Evolutionary conservation across 176 grass and related monocot genomes (phyloP), one percentile per base, ranked within the genome.

Genomic region (Zoysia pacifica): DNA sequence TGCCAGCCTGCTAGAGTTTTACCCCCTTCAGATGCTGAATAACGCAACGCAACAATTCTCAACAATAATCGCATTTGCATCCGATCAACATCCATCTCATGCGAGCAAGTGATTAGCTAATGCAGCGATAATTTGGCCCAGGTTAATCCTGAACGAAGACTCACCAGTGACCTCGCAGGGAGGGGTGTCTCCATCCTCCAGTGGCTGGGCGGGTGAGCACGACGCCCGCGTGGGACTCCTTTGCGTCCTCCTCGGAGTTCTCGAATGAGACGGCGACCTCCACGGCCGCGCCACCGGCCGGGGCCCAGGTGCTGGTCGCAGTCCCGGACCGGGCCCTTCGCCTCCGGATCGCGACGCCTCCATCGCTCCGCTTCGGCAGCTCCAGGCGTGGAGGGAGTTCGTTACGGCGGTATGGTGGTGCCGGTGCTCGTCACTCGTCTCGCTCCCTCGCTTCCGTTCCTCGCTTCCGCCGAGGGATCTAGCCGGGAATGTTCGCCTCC

Each of bases 121-220:
- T 67, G 54, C 62, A 42, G 35, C 67, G 43, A 77, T n/a, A 65
- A 56, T 79, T 79, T 65, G 54, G 35, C 73, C 28, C 7, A 76
- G 56, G 13, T 40, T 39, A 67, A 13, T 63, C 12, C 47, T 48
- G 14, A 87, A 68, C 40, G 48, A 69, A 4, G 60, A 73, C 82
- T 82, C 71, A 94, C 88, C 8, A 65, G 88, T 91, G 68, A 94
- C 44, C 64, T 94, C 86, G 76, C 91, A 94, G 75, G 91, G 86
- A 71, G 68, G 20, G 12, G 66, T 11, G 11, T 85, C 85, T 38
- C 76, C 47, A 1, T 65, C 78, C n/a, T 42, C 65, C 69, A 15
- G 38, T 15, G 2, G 36, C n/a, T 15, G 78, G 77, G 51, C 50
- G 65, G n/a, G 2, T 43, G 35, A 83, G 82, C 0, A 87, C 49